Conservation (phyloP, 306 rosid genomes). For the Cicer chorassanicum region DNA sequence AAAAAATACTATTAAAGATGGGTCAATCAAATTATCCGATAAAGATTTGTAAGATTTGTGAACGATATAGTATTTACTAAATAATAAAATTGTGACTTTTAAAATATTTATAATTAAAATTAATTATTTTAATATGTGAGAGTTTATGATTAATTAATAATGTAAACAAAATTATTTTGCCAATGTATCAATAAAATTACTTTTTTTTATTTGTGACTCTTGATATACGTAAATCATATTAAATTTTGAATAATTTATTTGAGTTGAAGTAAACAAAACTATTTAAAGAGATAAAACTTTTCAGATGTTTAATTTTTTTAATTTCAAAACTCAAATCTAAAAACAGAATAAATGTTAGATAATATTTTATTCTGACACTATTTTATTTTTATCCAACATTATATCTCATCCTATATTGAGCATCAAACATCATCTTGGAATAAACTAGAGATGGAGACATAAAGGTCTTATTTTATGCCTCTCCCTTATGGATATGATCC, state of each 20-base stretch:
- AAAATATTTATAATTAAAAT: not conserved
- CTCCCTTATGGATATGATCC: slow-evolving; percentile 14
- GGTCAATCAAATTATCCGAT: too few relatives aligned
- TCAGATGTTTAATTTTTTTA: not conserved
- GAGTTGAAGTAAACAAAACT: not conserved
- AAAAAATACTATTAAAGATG: too few relatives aligned
- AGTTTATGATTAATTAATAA: too few relatives aligned
- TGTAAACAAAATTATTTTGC: too few relatives aligned
- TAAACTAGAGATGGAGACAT: too few relatives aligned
- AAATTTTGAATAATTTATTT: not conserved
- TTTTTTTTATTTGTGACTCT: not conserved
- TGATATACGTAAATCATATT: not conserved
- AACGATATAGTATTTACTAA: fast-evolving
- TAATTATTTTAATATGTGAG: not conserved
- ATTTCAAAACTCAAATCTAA: not conserved
- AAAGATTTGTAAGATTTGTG: too few relatives aligned
- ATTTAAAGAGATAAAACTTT: too few relatives aligned
- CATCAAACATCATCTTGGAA: too few relatives aligned
- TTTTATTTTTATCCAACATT: too few relatives aligned
- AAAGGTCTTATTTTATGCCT: not conserved
- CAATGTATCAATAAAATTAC: not conserved
- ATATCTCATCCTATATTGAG: too few relatives aligned
- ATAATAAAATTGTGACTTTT: not conserved
- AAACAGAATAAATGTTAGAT: too few relatives aligned
- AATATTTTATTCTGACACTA: too few relatives aligned